Percentiles rank a stretch among this genome's conserved stretches.
phyloP scores from a whole-genome alignment of 768 basidiomycete genomes.

The Lepiota venenata region DNA sequence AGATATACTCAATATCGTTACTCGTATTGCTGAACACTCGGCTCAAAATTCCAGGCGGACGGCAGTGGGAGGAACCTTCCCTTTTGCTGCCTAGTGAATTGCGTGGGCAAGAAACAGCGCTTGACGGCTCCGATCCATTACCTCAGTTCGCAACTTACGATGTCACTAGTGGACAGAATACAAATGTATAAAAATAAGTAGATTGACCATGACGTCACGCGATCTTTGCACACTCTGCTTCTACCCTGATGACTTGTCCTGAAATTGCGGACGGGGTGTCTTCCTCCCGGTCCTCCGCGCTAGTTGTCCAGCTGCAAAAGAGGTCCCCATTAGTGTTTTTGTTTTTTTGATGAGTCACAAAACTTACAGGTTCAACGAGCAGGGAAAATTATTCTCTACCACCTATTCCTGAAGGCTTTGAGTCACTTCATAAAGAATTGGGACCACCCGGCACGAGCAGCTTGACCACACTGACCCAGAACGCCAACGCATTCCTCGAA shows the following conservation, averaged over 20 bases:
- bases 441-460: too few species aligned
- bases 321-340: too few species aligned
- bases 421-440: too few species aligned
- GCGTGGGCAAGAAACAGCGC: background rate
- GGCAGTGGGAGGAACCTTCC: background rate
- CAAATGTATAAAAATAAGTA: background rate
- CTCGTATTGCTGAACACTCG: conserved; percentile 11
- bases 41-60: conserved; percentile 5
- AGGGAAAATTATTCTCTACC: too few species aligned
- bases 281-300: too few species aligned
- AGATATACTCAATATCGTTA: conserved; percentile 11
- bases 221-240: background rate
- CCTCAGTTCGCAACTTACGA: background rate
- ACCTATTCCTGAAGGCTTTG: too few species aligned
- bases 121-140: background rate
- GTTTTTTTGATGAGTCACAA: too few species aligned
- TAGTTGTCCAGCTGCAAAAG: too few species aligned
- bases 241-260: too few species aligned
- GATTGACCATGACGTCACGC: conserved; percentile 7
- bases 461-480: too few species aligned
- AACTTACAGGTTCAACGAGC: too few species aligned
- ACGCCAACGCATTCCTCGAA: too few species aligned
- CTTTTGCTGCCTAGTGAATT: background rate
- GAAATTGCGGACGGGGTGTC: background rate
- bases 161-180: background rate